phyloP scores from a whole-genome alignment of 176 grass and related monocot genomes.

The Phragmites australis region DNA sequence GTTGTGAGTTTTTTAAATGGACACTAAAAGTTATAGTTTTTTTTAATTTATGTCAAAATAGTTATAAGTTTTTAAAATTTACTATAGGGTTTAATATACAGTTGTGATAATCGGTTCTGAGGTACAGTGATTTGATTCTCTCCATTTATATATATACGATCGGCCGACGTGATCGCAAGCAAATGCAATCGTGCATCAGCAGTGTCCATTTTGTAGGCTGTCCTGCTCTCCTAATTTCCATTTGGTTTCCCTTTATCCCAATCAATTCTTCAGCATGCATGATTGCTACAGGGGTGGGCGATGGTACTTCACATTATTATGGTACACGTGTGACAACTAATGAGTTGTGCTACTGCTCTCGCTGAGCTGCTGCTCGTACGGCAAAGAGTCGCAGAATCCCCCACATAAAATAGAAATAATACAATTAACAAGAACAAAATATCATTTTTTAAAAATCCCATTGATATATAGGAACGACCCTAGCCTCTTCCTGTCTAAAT shows the following conservation, averaged over 20 bases:
- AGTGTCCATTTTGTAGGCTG: background rate
- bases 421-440: background rate
- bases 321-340: constrained; percentile 43
- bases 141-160: background rate
- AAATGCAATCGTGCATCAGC: background rate
- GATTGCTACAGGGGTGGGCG: constrained; percentile 41
- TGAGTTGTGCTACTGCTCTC: constrained; percentile 16
- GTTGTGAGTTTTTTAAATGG: no score
- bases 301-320: constrained; percentile 53
- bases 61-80: no score
- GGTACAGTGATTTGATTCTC: background rate
- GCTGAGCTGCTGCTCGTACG: constrained; percentile 3
- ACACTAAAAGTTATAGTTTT: no score
- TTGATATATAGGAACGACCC: no score
- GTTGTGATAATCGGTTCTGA: no score
- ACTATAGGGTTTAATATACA: no score
- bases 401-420: background rate
- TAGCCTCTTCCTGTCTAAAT: background rate
- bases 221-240: background rate
- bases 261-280: constrained; percentile 12
- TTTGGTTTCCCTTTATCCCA: background rate
- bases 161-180: background rate
- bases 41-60: no score
- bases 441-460: no score
- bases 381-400: background rate